A percentile compares a stretch with the other conserved stretches of the same genome.
Conservation (phyloP, 1,139 yeast species). For the Kodamaea fungicola region DNA sequence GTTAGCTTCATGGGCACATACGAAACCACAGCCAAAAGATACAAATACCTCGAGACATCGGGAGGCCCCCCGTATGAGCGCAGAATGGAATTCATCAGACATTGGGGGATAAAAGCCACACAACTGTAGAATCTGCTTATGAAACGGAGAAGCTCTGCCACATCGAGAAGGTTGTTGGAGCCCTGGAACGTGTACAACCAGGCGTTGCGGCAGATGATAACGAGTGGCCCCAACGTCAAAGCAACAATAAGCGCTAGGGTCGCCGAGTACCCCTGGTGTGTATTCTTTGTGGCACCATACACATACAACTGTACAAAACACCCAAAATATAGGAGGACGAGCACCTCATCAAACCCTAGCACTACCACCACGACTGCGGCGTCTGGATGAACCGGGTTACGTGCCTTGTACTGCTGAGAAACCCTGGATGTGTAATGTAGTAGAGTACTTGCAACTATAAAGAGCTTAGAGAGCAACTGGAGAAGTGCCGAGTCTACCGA, state of each 20-base stretch:
- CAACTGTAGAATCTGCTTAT: slow-evolving; percentile 14
- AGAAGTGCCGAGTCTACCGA: background rate
- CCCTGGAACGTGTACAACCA: background rate
- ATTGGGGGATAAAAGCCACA: slow-evolving; percentile 25
- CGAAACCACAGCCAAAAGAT: slow-evolving; percentile 9
- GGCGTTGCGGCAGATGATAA: slow-evolving; percentile 1
- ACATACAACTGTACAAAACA: slow-evolving; percentile 7
- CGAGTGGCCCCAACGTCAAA: slow-evolving; percentile 3
- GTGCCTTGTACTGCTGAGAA: slow-evolving; percentile 12
- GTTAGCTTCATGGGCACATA: slow-evolving; percentile 8
- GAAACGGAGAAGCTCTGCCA: slow-evolving; percentile 28
- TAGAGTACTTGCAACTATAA: background rate
- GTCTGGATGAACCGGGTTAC: slow-evolving; percentile 20
- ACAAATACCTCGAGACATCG: slow-evolving; percentile 10
- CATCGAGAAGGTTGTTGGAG: slow-evolving; percentile 18
- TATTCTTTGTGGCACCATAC: slow-evolving; percentile 2
- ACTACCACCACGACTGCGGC: slow-evolving; percentile 8
- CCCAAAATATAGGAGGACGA: slow-evolving; percentile 11
- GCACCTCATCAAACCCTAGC: slow-evolving; percentile 14
- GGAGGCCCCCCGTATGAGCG: slow-evolving; percentile 16
- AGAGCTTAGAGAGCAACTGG: background rate
- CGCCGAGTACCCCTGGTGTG: slow-evolving; percentile 21
- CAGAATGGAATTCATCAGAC: slow-evolving; percentile 26
- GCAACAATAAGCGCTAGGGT: slow-evolving; percentile 9
- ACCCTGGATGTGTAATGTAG: slow-evolving; percentile 3